These are phyloP conservation scores for Pseudocercospora pini-densiflorae DNA, from an alignment of 2,329 filamentous ascomycete species.

Conservation along the genomic window DNA sequence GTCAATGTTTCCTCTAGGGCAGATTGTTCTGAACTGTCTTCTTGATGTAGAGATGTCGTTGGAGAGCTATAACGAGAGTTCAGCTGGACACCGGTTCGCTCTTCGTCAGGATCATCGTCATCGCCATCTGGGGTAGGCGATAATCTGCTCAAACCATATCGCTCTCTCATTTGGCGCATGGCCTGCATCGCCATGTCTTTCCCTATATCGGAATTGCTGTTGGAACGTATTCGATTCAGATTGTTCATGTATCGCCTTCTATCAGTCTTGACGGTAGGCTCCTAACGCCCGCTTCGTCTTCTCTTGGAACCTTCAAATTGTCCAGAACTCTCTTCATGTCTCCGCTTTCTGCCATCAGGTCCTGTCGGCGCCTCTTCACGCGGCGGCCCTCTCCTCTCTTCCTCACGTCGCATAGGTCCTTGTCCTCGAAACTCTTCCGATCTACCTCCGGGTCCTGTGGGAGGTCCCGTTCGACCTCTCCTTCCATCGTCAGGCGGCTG, in stretches of 20 bases:
- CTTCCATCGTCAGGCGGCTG: slow-evolving; percentile 27
- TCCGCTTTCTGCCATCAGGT: slow-evolving; percentile 34
- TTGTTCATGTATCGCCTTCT: not conserved
- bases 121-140: not conserved
- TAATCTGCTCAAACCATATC: not conserved
- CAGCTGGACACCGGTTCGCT: not conserved
- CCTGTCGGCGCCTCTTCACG: slow-evolving; percentile 24
- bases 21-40: not conserved
- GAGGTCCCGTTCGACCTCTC: slow-evolving; percentile 22
- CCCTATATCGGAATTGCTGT: not conserved
- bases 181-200: not conserved
- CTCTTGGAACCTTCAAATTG: slow-evolving; percentile 32
- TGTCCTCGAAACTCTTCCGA: slow-evolving; percentile 30
- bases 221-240: not conserved
- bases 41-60: not conserved
- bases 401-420: slow-evolving; percentile 24
- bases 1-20: not conserved
- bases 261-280: not conserved
- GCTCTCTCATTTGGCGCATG: not conserved
- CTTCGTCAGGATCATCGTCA: not conserved
- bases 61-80: no score
- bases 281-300: slow-evolving; percentile 29
- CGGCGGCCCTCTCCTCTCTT: slow-evolving; percentile 17
- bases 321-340: slow-evolving; percentile 34
- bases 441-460: slow-evolving; percentile 21